phyloP scores from a whole-genome alignment of 495 filamentous ascomycete genomes.

The Cercophora newfieldiana region DNA sequence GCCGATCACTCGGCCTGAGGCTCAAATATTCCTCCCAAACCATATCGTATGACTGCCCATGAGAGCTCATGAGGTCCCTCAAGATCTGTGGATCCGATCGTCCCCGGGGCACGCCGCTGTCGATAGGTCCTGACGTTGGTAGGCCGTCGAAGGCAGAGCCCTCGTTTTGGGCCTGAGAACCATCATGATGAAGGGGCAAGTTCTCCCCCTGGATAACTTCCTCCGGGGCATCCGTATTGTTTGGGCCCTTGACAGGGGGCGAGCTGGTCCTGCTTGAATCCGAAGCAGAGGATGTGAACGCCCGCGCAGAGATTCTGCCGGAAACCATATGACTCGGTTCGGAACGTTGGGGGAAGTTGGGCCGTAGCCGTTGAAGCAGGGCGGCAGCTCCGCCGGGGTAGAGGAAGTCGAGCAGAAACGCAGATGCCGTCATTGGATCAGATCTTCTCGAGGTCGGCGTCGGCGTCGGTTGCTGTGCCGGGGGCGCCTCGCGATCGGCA shows the following conservation, averaged over 20 bases:
- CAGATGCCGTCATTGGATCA: conserved; percentile 38
- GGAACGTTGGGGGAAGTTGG: conserved; percentile 15
- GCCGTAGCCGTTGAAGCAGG: conserved; percentile 44
- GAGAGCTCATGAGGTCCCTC: conserved; percentile 6
- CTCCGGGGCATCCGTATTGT: neutral
- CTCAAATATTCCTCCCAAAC: conserved; percentile 28
- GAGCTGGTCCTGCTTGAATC: neutral
- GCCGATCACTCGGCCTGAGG: conserved; percentile 21
- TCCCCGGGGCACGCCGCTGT: neutral
- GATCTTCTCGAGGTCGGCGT: conserved; percentile 24
- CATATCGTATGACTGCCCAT: conserved; percentile 23
- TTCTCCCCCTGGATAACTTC: neutral
- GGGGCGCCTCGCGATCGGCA: conserved; percentile 9
- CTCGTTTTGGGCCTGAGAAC: too few species aligned
- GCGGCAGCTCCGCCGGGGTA: conserved; percentile 57
- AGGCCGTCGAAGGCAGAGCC: neutral
- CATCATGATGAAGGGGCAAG: neutral
- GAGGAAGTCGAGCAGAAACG: conserved; percentile 61
- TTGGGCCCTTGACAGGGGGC: neutral
- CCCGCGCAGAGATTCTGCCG: neutral
- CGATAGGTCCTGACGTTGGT: neutral
- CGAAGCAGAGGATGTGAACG: conserved; percentile 22
- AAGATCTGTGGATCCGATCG: neutral
- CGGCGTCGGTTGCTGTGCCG: conserved; percentile 18
- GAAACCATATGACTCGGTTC: conserved; percentile 2